Base-by-base conservation (phyloP, 163 green algal species). In the Chlorella variabilis region DNA sequence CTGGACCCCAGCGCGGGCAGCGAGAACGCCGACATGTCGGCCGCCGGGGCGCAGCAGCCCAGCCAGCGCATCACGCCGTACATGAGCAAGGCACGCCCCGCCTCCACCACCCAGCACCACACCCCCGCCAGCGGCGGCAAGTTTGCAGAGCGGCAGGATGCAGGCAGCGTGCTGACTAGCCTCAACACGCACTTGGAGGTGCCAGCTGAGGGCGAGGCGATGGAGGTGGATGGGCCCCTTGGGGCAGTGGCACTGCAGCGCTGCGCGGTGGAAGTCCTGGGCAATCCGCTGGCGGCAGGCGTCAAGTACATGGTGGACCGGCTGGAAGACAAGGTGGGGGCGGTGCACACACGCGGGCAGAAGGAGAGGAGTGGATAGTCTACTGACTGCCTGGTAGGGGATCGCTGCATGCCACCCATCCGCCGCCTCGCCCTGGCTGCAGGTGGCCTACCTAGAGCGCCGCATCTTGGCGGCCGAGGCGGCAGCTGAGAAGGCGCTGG, bases 261-360 rank as follows among this genome's bases (percentile, higher is more conserved):
- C 38, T 87, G 84, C 54, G 20, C 34, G 2, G 59, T 91, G 15
- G 63, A 83, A 63, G 68, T 84, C 27, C 49, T 89, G 49, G 89
- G 89, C n/a, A 45, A 85, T 68, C 71, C 83, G 33, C 58, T 86
- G 63, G 75, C 18, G 3, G 23, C 25, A 29, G 29, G 9, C 39
- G 58, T 17, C 38, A 68, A 31, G 2, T 96, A 88, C 74, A 92
- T 96, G 87, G 87, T 90, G 66, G 90, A 96, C 84, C 80, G 90
- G 0, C 75, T 95, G 31, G 89, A 93, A 34, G 86, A 87, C 63
- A 94, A 94, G 87, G 90, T 92, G 73, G 23, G 48, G 49, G n/a
- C n/a, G 69, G 31, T 6, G 20, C 61, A 54, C 25, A n/a, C n/a
- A 65, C 11, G 9, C 13, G 41, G n/a, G n/a, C 8, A 17, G 31